Conservation (phyloP, 257 asterid species). For the Nicotiana undulata region DNA sequence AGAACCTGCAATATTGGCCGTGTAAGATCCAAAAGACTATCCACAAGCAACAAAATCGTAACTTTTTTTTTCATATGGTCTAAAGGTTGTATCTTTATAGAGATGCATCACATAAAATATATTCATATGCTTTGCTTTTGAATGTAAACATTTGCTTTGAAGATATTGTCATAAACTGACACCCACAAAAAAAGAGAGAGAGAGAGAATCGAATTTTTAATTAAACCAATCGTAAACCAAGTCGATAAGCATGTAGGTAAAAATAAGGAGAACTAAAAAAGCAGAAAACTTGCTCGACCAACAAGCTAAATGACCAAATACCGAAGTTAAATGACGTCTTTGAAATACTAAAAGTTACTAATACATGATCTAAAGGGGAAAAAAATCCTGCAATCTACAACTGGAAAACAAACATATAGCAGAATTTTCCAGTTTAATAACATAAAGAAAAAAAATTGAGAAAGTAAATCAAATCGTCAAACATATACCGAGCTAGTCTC, state of each 20-base stretch:
- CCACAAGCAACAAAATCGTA: too few species aligned
- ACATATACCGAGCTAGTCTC: conserved; percentile 77
- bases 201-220: background rate
- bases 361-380: background rate
- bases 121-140: background rate
- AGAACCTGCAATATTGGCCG: too few species aligned
- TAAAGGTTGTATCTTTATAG: background rate
- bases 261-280: background rate
- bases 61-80: too few species aligned
- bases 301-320: background rate
- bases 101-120: background rate
- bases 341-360: background rate
- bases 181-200: too few species aligned
- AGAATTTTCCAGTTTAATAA: background rate
- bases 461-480: background rate
- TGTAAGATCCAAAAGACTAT: too few species aligned
- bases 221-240: background rate
- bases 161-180: background rate
- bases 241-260: background rate
- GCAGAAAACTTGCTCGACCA: background rate
- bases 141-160: background rate
- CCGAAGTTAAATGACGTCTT: background rate
- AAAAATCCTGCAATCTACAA: background rate
- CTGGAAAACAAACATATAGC: background rate
- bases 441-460: background rate